Evolutionary conservation across 2,329 filamentous ascomycete genomes (phyloP), one percentile per base, ranked within the genome.

Genomic region (Onygenales sp.): DNA sequence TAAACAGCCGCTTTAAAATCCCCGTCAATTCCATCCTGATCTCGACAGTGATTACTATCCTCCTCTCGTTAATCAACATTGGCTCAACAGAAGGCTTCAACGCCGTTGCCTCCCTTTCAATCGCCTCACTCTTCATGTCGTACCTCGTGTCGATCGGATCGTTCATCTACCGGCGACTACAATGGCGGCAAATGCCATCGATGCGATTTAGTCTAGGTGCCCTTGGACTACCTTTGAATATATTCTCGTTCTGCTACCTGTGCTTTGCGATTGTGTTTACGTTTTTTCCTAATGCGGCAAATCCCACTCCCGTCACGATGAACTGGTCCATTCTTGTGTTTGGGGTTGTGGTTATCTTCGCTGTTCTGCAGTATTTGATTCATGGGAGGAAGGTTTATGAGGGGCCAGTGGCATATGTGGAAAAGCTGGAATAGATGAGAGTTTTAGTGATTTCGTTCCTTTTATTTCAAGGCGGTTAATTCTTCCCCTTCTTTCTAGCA

Each of bases 61-160:
- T 67, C 4, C 59, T 69, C 0, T 63, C 64, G 0, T 56, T 69
- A 11, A 69, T 72, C 50, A 68, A 69, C 53, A 64, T 75, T 50
- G 71, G 69, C 21, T 68, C 66, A 13, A 65, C 65, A 4, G 64
- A 67, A 2, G 72, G 71, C 0, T 68, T 75, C 21, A 66, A 63
- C 33, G 72, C 70, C 11, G 66, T 74, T 32, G 64, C 69, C 5
- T 66, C 71, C 8, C 60, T 75, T 13, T 66, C 66, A 14, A 68
- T 68, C 27, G 61, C 68, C 36, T 62, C 66, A 2, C 62, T 73
- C 27, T 69, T 67, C 52, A 56, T 68, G 3, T 72, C 69, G 8
- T 73, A 73, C 57, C 62, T 72, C 17, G 65, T 73, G 38, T 62
- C 64, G 17, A 59, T 72, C 17, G 60, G 65, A 17, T 63, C 63